Base-by-base conservation (phyloP, 768 basidiomycete genomes). In the Rubroboletus pulcherrimus region DNA sequence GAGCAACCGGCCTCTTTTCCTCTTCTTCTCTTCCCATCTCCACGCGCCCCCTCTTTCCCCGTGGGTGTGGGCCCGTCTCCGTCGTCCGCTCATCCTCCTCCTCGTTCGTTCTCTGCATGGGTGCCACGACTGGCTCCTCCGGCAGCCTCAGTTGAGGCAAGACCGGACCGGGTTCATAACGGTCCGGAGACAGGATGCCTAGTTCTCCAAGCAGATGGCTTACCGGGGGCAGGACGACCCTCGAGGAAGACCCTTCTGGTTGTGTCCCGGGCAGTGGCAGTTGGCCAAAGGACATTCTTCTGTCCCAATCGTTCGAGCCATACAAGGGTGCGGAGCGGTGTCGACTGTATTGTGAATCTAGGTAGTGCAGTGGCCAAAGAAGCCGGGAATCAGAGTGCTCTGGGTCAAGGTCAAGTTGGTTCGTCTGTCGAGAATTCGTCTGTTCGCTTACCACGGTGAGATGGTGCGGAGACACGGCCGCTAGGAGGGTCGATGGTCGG, bases 61-160 rank as follows among this genome's bases (percentile, higher is more conserved):
- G 55, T 42, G 46, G 42, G 31, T 58, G 57, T 47, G 44, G 30
- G 26, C 37, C 15, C 33, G 41, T 54, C 34, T 52, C 62, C 35
- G 19, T 47, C 40, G 37, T 38, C 51, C 54, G 51, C 53, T 63
- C 67, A 52, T 47, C 49, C 51, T 49, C 57, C 48, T 55, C 63
- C 47, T 54, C 61, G 8, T 52, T 53, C 52, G 17, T 43, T 33
- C 49, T 51, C 44, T 46, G 51, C 35, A 44, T 55, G 11, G 26
- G 49, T 4, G 29, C 33, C 35, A 55, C 53, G 7, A 5, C 49
- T 35, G 44, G 39, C 49, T 58, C 60, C 6, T 62, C 71, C 46
- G 63, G 71, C n/a, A 71, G 46, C 47, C 63, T 61, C 60, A 69
- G 61, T 57, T 62, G 65, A 60, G 71, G 66, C 19, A 71, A 30